Evolutionary conservation across 1,284 basidiomycete genomes (phyloP), one percentile per base, ranked within the genome.

Genomic region (Laetiporus sulphureus): DNA sequence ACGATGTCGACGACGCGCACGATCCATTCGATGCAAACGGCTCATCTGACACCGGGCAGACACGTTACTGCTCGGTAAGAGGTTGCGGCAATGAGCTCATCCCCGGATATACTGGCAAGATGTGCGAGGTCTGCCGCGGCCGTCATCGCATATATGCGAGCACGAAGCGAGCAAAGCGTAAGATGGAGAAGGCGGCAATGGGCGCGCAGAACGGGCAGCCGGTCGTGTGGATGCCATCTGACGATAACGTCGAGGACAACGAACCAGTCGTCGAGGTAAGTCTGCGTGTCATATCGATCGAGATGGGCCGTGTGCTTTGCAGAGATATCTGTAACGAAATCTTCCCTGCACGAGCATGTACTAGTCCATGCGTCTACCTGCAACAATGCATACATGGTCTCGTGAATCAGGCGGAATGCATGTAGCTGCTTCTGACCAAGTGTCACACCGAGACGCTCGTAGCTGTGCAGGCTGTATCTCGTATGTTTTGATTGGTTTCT

Each of bases 111-210:
- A 19, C 50, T 4, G 68, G 61, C 52, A 76, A 71, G 57, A 77
- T 77, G 75, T 78, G 75, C 61, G 68, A 72, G 23, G 51, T 48
- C 3, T 78, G 75, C 59, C 62, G 74, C 19, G 64, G 64, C 27
- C 65, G 71, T 12, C 74, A 77, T 53, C 65, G 74, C 22, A 54
- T 66, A 15, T 77, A 78, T 38, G 73, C 72, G 12, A 69, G 54
- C 36, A 73, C 72, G 2, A 77, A 76, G 53, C 59, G 74, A 12
- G 67, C 68, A 5, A 67, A 69, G 46, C 58, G 72, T 44, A 76
- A 74, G 55, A 53, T 66, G 51, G 74, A 78, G 58, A 77, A 76
- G 56, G 66, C 65, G 2, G 64, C 65, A 1, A 47, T 69, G 7
- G 58, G 54, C 21, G 52, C 52, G 12, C 60, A 62, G 45, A 47